Evolutionary conservation across 768 basidiomycete species (phyloP), one percentile per base, ranked within the genome.

Genomic region (Polyporus arcularius): DNA sequence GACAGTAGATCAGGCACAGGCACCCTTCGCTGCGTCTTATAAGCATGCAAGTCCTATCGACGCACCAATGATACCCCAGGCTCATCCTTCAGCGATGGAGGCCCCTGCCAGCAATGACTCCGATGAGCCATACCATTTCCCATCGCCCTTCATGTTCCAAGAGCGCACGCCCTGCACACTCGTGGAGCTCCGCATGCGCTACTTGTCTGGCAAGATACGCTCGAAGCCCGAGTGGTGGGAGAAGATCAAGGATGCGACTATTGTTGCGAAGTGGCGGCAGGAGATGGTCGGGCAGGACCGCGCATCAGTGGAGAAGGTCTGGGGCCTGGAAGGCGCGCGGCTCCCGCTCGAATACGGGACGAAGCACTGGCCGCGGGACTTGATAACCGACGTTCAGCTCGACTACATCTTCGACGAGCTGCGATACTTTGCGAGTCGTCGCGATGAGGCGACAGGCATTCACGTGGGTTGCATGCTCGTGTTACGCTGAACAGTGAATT

Each of bases 151-250:
- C 46, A 50, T 21, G 10, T 58, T 53, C 46, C 57, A 47, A 35
- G 4, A 48, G 35, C 42, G 41, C 41, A n/a, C 43, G 12, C 51
- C 55, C 3, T 31, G 49, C 48, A 41, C 56, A 12, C 61, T 66
- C 51, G 48, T 63, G 38, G 65, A 66, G 52, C 32, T 58, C 4
- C 62, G 62, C 30, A 57, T 66, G 38, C 62, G 58, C 14, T 43
- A 31, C 18, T 56, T 66, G 32, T 40, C 57, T 26, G 28, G 50
- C 21, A 40, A 46, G 30, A 67, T 64, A 6, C 41, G 41, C n/a
- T 52, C 52, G 10, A 67, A 67, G 46, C 53, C 57, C 4, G 39
- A 49, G 11, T 67, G 66, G 66, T 65, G 63, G 57, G 58, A 62
- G 57, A 67, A 67, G 60, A 51, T 65, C n/a, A 10, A 53, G 39